Evolutionary conservation across 176 grass and related monocot genomes (phyloP).

Genomic region (Tillandsia leiboldiana): DNA sequence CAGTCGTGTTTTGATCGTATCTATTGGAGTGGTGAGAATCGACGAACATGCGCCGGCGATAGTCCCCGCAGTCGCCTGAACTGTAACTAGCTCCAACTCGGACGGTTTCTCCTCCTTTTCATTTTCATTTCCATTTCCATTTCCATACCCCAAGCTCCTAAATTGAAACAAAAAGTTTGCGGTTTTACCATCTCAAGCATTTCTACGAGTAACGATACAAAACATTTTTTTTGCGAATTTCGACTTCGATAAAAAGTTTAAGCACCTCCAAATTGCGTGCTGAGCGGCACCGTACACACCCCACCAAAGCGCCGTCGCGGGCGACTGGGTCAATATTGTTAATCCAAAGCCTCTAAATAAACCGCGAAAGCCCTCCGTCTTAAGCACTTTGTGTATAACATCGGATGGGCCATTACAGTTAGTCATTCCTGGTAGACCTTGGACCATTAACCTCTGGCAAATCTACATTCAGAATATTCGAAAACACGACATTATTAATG

Average conservation of each 20-base stretch:
- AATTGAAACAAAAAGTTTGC: slow-evolving; percentile 4
- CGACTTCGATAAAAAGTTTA: too few species aligned
- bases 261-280: slow-evolving; percentile 84
- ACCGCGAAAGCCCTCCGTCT: slow-evolving; percentile 56
- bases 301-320: slow-evolving; percentile 99
- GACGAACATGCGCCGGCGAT: slow-evolving; percentile 93
- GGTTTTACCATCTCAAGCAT: background rate
- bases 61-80: slow-evolving; percentile 88
- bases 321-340: slow-evolving; percentile 74
- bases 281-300: slow-evolving; percentile 76
- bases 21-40: slow-evolving; percentile 84
- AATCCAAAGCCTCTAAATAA: slow-evolving; percentile 94
- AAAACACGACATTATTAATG: background rate
- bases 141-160: slow-evolving; percentile 82
- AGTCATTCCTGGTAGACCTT: slow-evolving; percentile 75
- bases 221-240: background rate
- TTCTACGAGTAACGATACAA: background rate
- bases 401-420: slow-evolving; percentile 64
- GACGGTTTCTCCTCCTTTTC: slow-evolving; percentile 63
- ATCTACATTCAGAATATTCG: slow-evolving; percentile 30
- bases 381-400: slow-evolving; percentile 69
- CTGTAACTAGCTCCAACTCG: slow-evolving; percentile 57
- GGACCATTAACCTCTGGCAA: slow-evolving; percentile 92
- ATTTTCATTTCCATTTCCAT: slow-evolving; percentile 44
- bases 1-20: slow-evolving; percentile 92